A percentile compares a stretch with the other conserved stretches of the same genome.
phyloP scores from a whole-genome alignment of 768 basidiomycete species.

The Rhodotorula sphaerocarpa region DNA sequence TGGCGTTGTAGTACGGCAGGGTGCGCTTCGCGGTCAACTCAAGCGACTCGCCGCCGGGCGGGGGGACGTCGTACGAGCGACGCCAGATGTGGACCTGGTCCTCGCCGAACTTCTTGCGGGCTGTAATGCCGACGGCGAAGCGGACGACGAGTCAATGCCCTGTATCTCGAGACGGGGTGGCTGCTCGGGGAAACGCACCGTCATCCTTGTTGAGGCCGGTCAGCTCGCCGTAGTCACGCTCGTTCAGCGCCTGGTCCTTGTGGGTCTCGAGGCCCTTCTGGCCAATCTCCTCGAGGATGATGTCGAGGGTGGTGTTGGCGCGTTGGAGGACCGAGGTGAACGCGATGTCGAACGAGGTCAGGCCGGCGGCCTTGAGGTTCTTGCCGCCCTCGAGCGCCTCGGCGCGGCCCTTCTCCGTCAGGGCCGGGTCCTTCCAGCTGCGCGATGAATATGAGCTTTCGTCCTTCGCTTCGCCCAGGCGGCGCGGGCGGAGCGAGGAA shows the following conservation, averaged over 20 bases:
- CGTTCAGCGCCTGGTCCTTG: conserved; percentile 39
- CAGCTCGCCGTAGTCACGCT: conserved; percentile 38
- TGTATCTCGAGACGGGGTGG: not conserved
- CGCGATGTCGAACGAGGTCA: conserved; percentile 35
- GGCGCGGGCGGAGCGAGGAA: no score
- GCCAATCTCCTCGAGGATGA: conserved; percentile 40
- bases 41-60: conserved; percentile 39
- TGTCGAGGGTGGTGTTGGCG: conserved; percentile 39
- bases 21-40: conserved; percentile 38
- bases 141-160: no score
- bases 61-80: conserved; percentile 38
- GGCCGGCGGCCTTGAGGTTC: conserved; percentile 29
- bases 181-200: not conserved
- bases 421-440: conserved; percentile 33
- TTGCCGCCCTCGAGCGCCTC: conserved; percentile 36
- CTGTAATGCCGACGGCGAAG: conserved; percentile 1
- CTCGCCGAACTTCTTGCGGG: conserved; percentile 37
- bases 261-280: conserved; percentile 31
- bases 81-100: conserved; percentile 41
- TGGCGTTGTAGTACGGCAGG: conserved; percentile 38
- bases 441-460: not conserved
- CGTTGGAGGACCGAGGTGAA: conserved; percentile 38
- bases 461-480: no score
- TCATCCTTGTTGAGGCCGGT: conserved; percentile 40
- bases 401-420: conserved; percentile 34